Base-by-base conservation (phyloP, 768 basidiomycete genomes). In the Erythrobasidium yunnanense region DNA sequence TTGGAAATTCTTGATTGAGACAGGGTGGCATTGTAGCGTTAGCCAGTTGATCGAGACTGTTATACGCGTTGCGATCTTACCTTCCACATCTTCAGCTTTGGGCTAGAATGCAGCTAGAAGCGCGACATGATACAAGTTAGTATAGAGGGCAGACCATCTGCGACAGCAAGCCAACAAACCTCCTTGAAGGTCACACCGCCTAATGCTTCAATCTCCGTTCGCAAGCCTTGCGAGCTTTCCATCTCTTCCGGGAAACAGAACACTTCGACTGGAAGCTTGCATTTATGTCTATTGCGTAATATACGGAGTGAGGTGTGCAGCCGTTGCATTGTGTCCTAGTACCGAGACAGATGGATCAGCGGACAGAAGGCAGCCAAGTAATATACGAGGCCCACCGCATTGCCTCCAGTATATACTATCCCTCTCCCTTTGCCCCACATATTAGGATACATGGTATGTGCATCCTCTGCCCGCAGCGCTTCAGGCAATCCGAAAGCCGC, bases 201-300 rank as follows among this genome's bases (percentile, higher is more conserved):
- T 6, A 78, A 71, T 13, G 56, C 55, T 27, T 74, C 72, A n/a
- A 78, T 73, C 55, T 75, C 70, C 2, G 60, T 27, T 17, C 52
- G 29, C 7, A 73, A 34, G 20, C 53, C 68, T 20, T 66, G 20
- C 7, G 68, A 23, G n/a, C 71, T 65, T 3, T 62, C 58, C 6
- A 79, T 69, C 71, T 79, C 79, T 33, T 71, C 74, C 8, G 76
- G 73, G 66, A 77, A 80, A 46, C 75, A 74, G 68, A 77, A 79
- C 27, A 79, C 71, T 68, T 80, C 77, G 47, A 78, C 73, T 0
- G 78, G 78, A 0, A 80, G 74, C 20, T 63, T 25, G 27, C 47
- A 63, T 49, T 34, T 30, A 32, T 49, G 47, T 51, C 60, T 46
- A 33, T 50, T 25, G 23, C 60, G 45, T 30, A 63, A 27, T 49